Base-by-base conservation (phyloP, 495 filamentous ascomycete genomes). In the Aspergillus cavernicola region DNA sequence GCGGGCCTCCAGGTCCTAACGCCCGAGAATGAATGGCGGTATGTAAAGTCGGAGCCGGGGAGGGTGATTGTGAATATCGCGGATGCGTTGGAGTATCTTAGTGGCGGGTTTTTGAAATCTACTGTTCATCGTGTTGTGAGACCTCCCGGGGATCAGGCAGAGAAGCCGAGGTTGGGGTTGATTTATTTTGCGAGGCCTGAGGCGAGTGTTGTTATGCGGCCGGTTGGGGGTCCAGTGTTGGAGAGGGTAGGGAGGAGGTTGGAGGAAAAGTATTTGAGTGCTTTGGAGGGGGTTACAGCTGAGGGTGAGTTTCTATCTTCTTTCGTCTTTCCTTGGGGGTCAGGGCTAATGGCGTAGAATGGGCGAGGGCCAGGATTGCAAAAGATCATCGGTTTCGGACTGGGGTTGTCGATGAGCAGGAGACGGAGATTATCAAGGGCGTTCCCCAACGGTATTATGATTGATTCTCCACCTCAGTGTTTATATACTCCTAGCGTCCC, bases 1-100 rank as follows among this genome's bases (percentile, higher is more conserved):
- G 75, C 78, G 0, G 80, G 71, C 11, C 53, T 84, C 42, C 78
- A 83, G 57, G 72, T 81, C 10, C 64, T 68, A 19, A 50, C 22
- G 18, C 3, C 20, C 0, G 58, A 66, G 13, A 57, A 46, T 1
- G 42, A 55, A 6, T 69, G 68, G 66, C 41, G 57, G 29, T 66
- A 55, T 19, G 36, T 65, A 13, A 41, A 50, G 20, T 52, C 59
- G 10, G 44, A 41, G 2, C 38, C 44, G 13, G 75, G 67, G 3
- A 65, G 58, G 4, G 69, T 77, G 33, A 69, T 66, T 18, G 69
- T 78, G 35, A 81, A 80, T 60, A 71, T 71, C 6, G 75, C 67
- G 24, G 75, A 81, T 65, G 64, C 66, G 4, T 54, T 81, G 32
- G 60, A 66, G 31, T 66, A 66, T 46, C 57, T 74, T 4, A 28